Percentiles rank a stretch among this genome's conserved stretches.
These are phyloP conservation scores for Geosiphon pyriformis DNA, from an alignment of 192 early-diverging fungal genomes.

Conservation along the genomic window DNA sequence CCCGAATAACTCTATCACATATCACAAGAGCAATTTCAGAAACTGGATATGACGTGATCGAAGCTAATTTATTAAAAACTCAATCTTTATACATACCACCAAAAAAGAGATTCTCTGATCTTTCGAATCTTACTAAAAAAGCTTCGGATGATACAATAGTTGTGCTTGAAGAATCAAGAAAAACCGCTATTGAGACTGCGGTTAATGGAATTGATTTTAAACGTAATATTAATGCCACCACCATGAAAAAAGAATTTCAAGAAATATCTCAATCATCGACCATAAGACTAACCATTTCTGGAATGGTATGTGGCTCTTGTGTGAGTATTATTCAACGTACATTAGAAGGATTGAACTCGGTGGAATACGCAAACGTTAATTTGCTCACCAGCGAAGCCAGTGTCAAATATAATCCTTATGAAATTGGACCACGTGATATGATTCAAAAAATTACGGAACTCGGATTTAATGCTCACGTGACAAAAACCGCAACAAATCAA, in stretches of 20 bases:
- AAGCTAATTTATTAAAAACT: slow-evolving; percentile 17
- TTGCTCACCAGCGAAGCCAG: slow-evolving; percentile 43
- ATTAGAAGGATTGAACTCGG: slow-evolving; percentile 35
- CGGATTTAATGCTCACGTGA: slow-evolving; percentile 51
- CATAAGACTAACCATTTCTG: slow-evolving; percentile 45
- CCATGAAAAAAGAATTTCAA: slow-evolving; percentile 30
- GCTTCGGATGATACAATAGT: background rate
- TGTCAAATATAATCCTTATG: slow-evolving; percentile 44
- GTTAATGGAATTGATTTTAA: slow-evolving; percentile 24
- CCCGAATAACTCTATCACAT: background rate
- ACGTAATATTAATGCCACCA: background rate
- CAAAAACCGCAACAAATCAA: slow-evolving; percentile 27
- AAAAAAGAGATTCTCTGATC: no score
- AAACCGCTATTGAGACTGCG: slow-evolving; percentile 40
- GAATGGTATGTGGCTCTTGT: slow-evolving; percentile 88
- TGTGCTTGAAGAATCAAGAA: slow-evolving; percentile 33
- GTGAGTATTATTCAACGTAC: slow-evolving; percentile 61
- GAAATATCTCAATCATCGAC: slow-evolving; percentile 21
- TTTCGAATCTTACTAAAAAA: no score
- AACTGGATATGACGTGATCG: slow-evolving; percentile 66
- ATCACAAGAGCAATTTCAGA: slow-evolving; percentile 60
- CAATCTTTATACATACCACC: no score
- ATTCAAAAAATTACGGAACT: slow-evolving; percentile 53
- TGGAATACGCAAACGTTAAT: slow-evolving; percentile 47
- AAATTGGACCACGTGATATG: slow-evolving; percentile 58